Base-by-base conservation (phyloP, 179 eudicot genomes). In the Actinidia chinensis region DNA sequence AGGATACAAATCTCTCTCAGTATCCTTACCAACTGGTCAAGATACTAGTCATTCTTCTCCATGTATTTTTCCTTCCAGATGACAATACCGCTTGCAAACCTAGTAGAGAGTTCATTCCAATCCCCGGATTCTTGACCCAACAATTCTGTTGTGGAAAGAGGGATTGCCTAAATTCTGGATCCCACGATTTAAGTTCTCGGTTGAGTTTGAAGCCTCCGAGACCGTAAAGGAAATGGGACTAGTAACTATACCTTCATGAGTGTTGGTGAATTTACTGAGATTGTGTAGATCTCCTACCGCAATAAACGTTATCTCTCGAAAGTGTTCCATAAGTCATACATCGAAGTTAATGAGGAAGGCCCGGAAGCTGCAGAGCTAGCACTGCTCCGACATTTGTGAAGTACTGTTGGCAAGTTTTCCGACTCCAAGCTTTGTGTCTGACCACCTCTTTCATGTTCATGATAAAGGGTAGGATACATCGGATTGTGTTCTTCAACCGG, bases 361-460 rank as follows among this genome's bases (percentile, higher is more conserved):
- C 68, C 77, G 54, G 81, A 79, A 79, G 81, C 81, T 52, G 81
- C 81, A n/a, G n/a, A 51, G 81, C 81, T 50, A 51, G 64, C 54
- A 72, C 72, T 71, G 76, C n/a, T n/a, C 64, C 63, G 46, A 18
- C 8, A 9, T 50, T 9, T 33, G 47, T 11, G 20, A n/a, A 0
- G 0, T 13, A 5, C 60, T 55, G 15, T 9, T 60, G 1, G 3
- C 14, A 4, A 40, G 40, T 20, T 0, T 8, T 3, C 20, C 43
- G 36, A 11, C 77, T 63, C 71, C 71, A 15, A 52, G 65, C 5
- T 79, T 61, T 73, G 81, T 72, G 11, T 77, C 81, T n/a, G 77
- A 79, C 46, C 77, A 79, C 58, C 81, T n/a, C 81, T 40, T 79
- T 79, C 71, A 14, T 79, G 72, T 79, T 79, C 65, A 79, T 79